These are phyloP conservation scores for Cryphonectria parasitica DNA, from an alignment of 2,329 filamentous ascomycete genomes.

Conservation along the genomic window DNA sequence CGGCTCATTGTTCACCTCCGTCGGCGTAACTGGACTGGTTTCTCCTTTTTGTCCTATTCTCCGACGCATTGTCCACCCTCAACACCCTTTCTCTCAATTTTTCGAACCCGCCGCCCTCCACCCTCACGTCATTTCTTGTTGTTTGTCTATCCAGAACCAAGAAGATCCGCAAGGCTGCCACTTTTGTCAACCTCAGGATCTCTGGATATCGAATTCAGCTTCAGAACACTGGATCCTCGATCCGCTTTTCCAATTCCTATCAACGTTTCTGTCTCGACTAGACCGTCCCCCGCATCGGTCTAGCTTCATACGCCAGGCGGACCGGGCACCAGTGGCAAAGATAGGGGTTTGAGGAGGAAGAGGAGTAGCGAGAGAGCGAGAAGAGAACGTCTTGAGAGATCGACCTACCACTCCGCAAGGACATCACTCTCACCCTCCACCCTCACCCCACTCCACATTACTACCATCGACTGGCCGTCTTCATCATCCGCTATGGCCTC, in stretches of 20 bases:
- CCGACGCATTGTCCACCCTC: neutral
- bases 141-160: neutral
- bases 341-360: neutral
- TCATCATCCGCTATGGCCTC: slow-evolving; percentile 52
- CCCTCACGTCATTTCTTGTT: neutral
- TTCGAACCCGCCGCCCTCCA: neutral
- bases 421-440: neutral
- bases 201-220: neutral
- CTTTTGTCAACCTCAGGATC: neutral
- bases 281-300: neutral
- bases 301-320: slow-evolving; percentile 1
- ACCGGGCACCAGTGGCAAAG: neutral
- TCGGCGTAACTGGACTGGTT: neutral
- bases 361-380: neutral
- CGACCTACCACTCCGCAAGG: neutral
- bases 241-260: neutral
- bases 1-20: neutral
- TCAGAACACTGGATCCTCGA: neutral
- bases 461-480: slow-evolving; percentile 8
- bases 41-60: neutral
- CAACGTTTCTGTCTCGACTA: neutral
- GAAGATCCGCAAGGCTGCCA: neutral
- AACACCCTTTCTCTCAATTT: neutral
- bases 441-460: neutral
- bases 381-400: neutral